Conservation (phyloP, 2,329 filamentous ascomycete genomes). For the Xylariaceae sp. region DNA sequence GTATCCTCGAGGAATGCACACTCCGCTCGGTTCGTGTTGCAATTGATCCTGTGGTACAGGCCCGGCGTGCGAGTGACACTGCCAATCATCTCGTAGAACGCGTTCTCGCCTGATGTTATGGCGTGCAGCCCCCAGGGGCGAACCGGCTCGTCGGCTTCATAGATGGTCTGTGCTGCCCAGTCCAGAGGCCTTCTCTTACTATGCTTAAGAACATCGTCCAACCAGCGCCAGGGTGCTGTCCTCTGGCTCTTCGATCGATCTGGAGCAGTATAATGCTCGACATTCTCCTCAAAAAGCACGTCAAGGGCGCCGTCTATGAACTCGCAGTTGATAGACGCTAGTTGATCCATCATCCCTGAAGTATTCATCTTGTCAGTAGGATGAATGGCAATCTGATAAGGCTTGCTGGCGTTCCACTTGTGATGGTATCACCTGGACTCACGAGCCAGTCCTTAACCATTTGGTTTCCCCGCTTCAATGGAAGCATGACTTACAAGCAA, state of each 20-base stretch:
- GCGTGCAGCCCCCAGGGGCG: conserved; percentile 41
- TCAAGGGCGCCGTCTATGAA: conserved; percentile 28
- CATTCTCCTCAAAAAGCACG: conserved; percentile 25
- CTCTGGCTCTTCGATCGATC: too few relatives aligned
- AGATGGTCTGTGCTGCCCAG: conserved; percentile 43
- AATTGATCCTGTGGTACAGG: conserved; percentile 37
- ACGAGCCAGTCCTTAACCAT: too few relatives aligned
- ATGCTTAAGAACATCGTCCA: conserved; percentile 5
- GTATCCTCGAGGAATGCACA: conserved; percentile 40
- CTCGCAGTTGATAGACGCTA: conserved; percentile 43
- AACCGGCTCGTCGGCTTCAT: conserved; percentile 37
- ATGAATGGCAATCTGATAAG: too few relatives aligned
- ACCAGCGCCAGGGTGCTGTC: conserved; percentile 4
- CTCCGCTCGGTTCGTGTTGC: conserved; percentile 28
- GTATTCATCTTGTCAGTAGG: too few relatives aligned
- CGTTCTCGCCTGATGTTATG: conserved; percentile 31
- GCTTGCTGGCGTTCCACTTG: too few relatives aligned
- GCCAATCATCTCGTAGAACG: conserved; percentile 38
- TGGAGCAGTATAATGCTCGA: conserved; percentile 31
- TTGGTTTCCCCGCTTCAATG: too few relatives aligned
- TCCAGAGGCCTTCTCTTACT: conserved; percentile 5
- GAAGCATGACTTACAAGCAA: conserved; percentile 24
- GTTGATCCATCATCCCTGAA: conserved; percentile 51
- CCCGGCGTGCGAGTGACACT: conserved; percentile 38
- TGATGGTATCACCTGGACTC: too few relatives aligned